These are phyloP conservation scores for Collybia sordida DNA, from an alignment of 768 basidiomycete species.

Conservation along the genomic window DNA sequence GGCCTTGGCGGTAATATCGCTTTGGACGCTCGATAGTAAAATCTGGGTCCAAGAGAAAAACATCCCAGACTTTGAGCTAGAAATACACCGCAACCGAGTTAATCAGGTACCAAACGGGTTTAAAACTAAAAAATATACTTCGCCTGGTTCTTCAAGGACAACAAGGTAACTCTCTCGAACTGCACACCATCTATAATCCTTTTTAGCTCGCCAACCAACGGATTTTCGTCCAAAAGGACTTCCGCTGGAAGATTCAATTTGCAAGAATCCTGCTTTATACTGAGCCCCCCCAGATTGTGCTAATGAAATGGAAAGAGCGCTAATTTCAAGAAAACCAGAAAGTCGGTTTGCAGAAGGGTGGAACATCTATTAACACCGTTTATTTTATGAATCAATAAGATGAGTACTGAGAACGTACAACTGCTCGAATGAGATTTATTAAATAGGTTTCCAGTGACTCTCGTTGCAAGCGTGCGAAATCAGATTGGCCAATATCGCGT, in stretches of 20 bases:
- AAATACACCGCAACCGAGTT: conserved; percentile 1
- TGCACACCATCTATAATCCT: conserved; percentile 84
- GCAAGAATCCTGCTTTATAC: conserved; percentile 87
- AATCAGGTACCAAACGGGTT: background rate
- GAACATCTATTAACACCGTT: conserved; percentile 72
- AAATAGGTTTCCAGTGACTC: conserved; percentile 87
- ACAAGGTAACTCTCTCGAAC: conserved; percentile 92
- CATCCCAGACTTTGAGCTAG: conserved; percentile 87
- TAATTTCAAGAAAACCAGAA: conserved; percentile 89
- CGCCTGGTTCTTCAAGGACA: conserved; percentile 81
- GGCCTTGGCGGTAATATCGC: conserved; percentile 83
- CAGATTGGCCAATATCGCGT: conserved; percentile 56
- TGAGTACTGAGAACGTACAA: conserved; percentile 50
- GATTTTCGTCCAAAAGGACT: conserved; percentile 68
- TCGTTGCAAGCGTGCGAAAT: conserved; percentile 82
- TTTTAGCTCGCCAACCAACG: conserved; percentile 54
- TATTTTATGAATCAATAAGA: background rate
- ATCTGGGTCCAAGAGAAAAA: conserved; percentile 87
- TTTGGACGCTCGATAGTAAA: conserved; percentile 91
- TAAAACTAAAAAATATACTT: conserved; percentile 43
- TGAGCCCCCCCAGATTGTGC: conserved; percentile 83
- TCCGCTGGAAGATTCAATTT: conserved; percentile 52
- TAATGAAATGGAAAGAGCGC: conserved; percentile 78
- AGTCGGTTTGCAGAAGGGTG: conserved; percentile 90
- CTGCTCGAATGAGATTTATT: conserved; percentile 82